These are phyloP conservation scores for Cornus kousa DNA, from an alignment of 148 eudicot species.

Conservation along the genomic window DNA sequence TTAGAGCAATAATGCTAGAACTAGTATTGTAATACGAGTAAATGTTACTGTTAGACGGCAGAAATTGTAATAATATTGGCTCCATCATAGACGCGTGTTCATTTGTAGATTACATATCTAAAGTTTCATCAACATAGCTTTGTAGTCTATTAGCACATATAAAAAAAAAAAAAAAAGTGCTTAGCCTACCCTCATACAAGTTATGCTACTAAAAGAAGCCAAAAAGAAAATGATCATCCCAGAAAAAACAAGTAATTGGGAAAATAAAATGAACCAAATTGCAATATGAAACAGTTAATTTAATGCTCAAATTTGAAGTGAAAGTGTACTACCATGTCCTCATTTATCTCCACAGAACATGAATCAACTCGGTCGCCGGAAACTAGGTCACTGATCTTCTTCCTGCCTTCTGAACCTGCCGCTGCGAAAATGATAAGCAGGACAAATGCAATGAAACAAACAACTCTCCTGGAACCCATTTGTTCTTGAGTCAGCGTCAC, in stretches of 20 bases:
- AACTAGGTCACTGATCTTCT: constrained; percentile 26
- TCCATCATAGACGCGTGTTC: no score
- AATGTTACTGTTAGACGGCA: no score
- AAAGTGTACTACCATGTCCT: constrained; percentile 48
- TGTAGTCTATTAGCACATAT: background rate
- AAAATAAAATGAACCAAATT: constrained; percentile 1
- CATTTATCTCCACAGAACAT: constrained; percentile 38
- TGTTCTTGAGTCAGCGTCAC: constrained; percentile 32
- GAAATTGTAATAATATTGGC: no score
- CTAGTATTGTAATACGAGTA: background rate
- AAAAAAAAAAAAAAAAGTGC: background rate
- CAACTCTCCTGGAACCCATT: constrained; percentile 43
- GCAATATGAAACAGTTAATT: background rate
- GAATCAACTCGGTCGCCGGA: constrained; percentile 36
- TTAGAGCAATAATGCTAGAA: background rate
- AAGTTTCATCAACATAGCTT: no score
- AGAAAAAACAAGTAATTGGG: background rate
- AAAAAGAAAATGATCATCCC: background rate
- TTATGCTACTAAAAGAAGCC: background rate
- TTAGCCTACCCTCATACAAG: background rate
- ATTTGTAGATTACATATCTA: background rate
- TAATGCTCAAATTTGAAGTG: constrained; percentile 1
- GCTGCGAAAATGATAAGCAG: constrained; percentile 37
- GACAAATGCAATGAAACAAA: constrained; percentile 38
- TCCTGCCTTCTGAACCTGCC: constrained; percentile 36